Evolutionary conservation across 2,329 filamentous ascomycete species (phyloP).

Genomic region (Elsinoe arachidis): DNA sequence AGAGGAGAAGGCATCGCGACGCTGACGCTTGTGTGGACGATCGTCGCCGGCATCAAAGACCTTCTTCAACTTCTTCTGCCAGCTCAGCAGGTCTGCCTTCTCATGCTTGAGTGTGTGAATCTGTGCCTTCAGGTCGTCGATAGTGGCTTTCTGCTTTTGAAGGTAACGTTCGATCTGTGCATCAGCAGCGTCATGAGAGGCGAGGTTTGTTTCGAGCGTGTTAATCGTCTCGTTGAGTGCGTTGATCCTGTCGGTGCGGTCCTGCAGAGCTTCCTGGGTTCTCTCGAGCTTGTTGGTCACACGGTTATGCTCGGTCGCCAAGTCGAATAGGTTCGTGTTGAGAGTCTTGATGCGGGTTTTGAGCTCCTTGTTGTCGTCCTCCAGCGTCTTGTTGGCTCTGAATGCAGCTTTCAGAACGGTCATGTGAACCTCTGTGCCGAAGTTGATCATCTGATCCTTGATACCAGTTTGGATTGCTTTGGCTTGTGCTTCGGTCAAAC

Average conservation of each 20-base stretch:
- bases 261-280: background rate
- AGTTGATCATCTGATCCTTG: background rate
- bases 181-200: background rate
- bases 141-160: background rate
- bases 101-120: background rate
- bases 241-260: background rate
- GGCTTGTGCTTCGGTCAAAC: background rate
- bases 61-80: background rate
- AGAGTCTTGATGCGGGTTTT: background rate
- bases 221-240: background rate
- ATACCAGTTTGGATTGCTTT: background rate
- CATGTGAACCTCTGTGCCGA: background rate
- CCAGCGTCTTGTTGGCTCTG: slow-evolving; percentile 8
- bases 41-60: background rate
- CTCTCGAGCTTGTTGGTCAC: background rate
- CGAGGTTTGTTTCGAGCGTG: background rate
- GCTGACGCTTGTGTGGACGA: background rate
- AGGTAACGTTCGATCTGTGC: background rate
- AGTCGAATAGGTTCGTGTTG: background rate
- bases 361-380: slow-evolving; percentile 2
- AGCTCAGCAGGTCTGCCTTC: background rate
- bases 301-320: background rate
- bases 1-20: background rate
- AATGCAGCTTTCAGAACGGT: background rate
- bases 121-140: background rate